A percentile compares a stretch with the other conserved stretches of the same genome.
Evolutionary conservation across 2,329 filamentous ascomycete species (phyloP).

Genomic region (Amauroascus verrucosus): DNA sequence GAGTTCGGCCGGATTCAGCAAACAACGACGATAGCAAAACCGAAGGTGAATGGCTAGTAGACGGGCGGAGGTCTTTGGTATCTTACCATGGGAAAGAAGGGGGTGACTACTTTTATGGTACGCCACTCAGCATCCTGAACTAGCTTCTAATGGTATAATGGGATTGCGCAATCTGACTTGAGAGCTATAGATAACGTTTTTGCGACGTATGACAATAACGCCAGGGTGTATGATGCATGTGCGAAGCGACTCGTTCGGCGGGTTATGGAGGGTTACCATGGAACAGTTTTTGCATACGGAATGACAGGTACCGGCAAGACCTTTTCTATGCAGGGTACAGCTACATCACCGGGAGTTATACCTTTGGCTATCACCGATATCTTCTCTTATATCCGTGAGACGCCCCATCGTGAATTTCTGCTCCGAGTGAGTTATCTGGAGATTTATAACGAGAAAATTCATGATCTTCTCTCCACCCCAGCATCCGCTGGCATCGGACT

Average conservation of each 20-base stretch:
- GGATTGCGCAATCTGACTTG: neutral
- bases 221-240: conserved; percentile 84
- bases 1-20: conserved; percentile 73
- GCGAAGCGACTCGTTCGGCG: conserved; percentile 89
- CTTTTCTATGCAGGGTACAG: conserved; percentile 98
- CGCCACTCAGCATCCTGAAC: neutral
- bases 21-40: conserved; percentile 51
- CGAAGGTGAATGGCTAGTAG: conserved; percentile 85
- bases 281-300: conserved; percentile 95
- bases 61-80: conserved; percentile 70
- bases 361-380: conserved; percentile 96
- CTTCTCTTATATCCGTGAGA: conserved; percentile 97
- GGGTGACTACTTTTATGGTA: conserved; percentile 87
- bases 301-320: conserved; percentile 99
- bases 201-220: conserved; percentile 83
- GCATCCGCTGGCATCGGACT: conserved; percentile 47
- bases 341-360: conserved; percentile 89
- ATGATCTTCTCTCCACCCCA: conserved; percentile 77
- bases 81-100: conserved; percentile 79
- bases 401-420: conserved; percentile 84
- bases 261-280: conserved; percentile 98
- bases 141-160: neutral
- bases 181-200: conserved; percentile 77
- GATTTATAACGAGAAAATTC: conserved; percentile 97
- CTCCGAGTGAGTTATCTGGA: conserved; percentile 95